phyloP scores from a whole-genome alignment of 2,329 filamentous ascomycete species.

The Knufia petricola region DNA sequence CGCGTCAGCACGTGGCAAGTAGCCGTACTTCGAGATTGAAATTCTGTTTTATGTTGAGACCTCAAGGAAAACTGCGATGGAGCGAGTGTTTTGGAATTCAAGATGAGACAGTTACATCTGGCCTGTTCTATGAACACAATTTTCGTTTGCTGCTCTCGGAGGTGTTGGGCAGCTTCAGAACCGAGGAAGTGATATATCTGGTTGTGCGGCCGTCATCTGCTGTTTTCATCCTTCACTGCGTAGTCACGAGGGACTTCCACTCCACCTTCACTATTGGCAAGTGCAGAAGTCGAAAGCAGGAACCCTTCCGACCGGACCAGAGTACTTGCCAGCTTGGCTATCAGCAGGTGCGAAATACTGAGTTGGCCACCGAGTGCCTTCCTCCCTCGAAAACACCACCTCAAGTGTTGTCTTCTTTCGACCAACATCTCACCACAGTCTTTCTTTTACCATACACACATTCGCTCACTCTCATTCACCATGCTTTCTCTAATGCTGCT shows the following conservation, averaged over 20 bases:
- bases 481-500: not conserved
- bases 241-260: not conserved
- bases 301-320: not conserved
- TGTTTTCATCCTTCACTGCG: not conserved
- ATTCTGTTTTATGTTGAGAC: slow-evolving; percentile 1
- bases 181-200: not conserved
- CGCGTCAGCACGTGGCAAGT: not conserved
- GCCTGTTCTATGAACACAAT: not conserved
- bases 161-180: not conserved
- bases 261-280: slow-evolving; percentile 1
- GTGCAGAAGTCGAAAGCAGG: not conserved
- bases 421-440: not conserved
- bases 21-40: slow-evolving; percentile 1
- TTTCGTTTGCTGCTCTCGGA: slow-evolving; percentile 1
- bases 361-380: no score
- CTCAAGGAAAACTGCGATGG: not conserved
- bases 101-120: not conserved
- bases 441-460: not conserved
- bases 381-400: no score
- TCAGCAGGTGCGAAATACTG: no score
- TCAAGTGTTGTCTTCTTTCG: no score
- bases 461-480: not conserved
- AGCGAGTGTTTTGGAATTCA: slow-evolving; percentile 1
- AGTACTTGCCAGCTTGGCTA: no score
- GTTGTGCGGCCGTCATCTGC: not conserved